Percentiles rank a stretch among this genome's conserved stretches.
Conservation (phyloP, 371 early-diverging fungal genomes). For the Syncephalastrum racemosum region DNA sequence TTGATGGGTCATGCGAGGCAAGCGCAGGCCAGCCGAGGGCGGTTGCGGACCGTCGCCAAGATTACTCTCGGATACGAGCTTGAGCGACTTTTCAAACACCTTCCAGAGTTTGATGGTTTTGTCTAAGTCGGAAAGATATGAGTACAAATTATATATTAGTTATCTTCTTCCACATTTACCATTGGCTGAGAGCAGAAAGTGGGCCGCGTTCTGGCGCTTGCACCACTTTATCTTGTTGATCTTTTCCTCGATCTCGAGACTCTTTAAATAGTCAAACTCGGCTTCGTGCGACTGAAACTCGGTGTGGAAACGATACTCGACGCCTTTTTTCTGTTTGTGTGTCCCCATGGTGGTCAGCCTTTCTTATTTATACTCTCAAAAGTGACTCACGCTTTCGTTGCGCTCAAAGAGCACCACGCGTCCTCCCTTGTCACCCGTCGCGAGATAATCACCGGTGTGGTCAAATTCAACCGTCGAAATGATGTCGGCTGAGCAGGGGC, state of each 20-base stretch:
- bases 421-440: conserved; percentile 92
- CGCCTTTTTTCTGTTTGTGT: conserved; percentile 75
- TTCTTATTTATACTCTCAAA: not conserved
- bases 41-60: conserved; percentile 47
- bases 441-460: conserved; percentile 87
- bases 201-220: conserved; percentile 80
- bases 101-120: conserved; percentile 96
- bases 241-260: conserved; percentile 95
- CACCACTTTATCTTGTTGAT: conserved; percentile 95
- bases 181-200: conserved; percentile 91
- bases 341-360: not conserved
- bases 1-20: conserved; percentile 77
- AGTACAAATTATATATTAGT: not conserved
- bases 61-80: conserved; percentile 81
- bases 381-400: conserved; percentile 74
- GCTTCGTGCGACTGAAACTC: conserved; percentile 96
- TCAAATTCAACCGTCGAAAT: conserved; percentile 97
- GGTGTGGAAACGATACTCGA: conserved; percentile 92
- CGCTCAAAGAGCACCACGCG: conserved; percentile 90
- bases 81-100: conserved; percentile 83
- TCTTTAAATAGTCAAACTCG: conserved; percentile 96
- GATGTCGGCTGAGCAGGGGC: conserved; percentile 73
- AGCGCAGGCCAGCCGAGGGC: conserved; percentile 41
- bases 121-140: conserved; percentile 55
- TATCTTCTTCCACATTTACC: conserved; percentile 41